Evolutionary conservation across 2,329 filamentous ascomycete genomes (phyloP), one percentile per base, ranked within the genome.

Genomic region (Capronia epimyces): DNA sequence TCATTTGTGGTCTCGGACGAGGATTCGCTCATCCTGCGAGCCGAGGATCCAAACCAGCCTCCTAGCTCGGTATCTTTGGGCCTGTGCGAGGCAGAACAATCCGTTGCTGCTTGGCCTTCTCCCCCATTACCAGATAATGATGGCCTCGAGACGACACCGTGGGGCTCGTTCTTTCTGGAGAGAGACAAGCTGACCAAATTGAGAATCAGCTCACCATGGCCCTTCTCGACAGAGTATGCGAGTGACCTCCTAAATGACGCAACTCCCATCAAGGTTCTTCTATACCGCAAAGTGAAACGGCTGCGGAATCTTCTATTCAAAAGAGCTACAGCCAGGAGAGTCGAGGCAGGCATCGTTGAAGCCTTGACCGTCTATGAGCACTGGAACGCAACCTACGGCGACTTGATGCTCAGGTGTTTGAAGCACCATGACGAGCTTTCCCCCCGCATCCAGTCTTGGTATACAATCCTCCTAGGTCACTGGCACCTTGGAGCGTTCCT

Each of bases 401-500:
- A 67, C 1, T 78, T 82, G 56, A 76, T 80, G 58, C 62, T 68
- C 13, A 76, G 79, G 51, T 73, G 78, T 32, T 66, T 79, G 10
- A 64, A 69, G 2, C 65, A 77, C 52, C 78, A 79, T 52, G 68
- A 75, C 25, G 59, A 64, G 1, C 69, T 82, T 1, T 76, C 78
- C 1, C 60, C 73, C 9, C 75, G 75, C 12, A 72, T 82, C 3
- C 78, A 79, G 59, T 78, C 78, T 36, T 82, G 79, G 79, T 81
- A 80, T 53, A 71, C 80, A 12, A 75, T 78, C 46, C 71, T 82
- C 20, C 68, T 73, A 0, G 76, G 75, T 0, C 80, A 82, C 56
- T 82, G 78, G 74, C 76, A 81, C 55, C 72, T 81, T 2, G 79
- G 73, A 2, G 71, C 72, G 0, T 70, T 82, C 36, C 67, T 81